Conservation (phyloP, 2,329 filamentous ascomycete genomes). For the Fusarium graminum region DNA sequence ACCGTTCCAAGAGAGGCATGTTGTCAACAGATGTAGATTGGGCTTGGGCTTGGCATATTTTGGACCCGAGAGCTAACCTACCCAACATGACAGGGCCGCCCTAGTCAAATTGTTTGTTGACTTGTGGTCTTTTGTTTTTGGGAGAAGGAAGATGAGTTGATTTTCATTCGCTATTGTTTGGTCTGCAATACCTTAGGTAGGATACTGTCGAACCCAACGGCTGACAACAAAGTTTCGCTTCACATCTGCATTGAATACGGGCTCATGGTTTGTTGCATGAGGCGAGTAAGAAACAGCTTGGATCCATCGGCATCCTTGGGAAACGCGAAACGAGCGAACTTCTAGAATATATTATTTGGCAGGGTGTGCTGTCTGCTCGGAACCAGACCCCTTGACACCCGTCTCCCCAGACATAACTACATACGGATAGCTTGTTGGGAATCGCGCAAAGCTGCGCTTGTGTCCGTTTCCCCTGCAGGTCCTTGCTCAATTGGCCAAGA, state of each 20-base stretch:
- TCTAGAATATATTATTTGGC: constrained; percentile 39
- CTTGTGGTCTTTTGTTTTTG: background rate
- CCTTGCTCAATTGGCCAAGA: background rate
- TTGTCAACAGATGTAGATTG: background rate
- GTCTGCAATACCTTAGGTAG: background rate
- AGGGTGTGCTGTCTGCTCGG: constrained; percentile 17
- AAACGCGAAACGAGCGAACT: constrained; percentile 14
- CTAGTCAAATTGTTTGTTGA: background rate
- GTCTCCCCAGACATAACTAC: constrained; percentile 19
- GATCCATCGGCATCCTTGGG: constrained; percentile 11
- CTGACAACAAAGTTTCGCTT: constrained; percentile 4
- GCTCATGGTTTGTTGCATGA: constrained; percentile 11
- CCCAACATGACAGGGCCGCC: background rate
- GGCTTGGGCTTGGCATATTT: background rate
- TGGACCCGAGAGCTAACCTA: background rate
- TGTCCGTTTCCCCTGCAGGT: constrained; percentile 4
- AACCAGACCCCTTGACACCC: constrained; percentile 11
- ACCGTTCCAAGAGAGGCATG: background rate
- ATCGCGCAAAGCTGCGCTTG: constrained; percentile 7
- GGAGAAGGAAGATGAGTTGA: constrained; percentile 16
- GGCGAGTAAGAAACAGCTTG: constrained; percentile 3
- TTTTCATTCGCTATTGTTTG: constrained; percentile 8
- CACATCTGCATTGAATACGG: background rate
- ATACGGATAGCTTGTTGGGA: constrained; percentile 24
- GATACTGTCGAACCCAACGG: too few relatives aligned